phyloP scores from a whole-genome alignment of 805 yeast species.

The Suhomyces sp. region DNA sequence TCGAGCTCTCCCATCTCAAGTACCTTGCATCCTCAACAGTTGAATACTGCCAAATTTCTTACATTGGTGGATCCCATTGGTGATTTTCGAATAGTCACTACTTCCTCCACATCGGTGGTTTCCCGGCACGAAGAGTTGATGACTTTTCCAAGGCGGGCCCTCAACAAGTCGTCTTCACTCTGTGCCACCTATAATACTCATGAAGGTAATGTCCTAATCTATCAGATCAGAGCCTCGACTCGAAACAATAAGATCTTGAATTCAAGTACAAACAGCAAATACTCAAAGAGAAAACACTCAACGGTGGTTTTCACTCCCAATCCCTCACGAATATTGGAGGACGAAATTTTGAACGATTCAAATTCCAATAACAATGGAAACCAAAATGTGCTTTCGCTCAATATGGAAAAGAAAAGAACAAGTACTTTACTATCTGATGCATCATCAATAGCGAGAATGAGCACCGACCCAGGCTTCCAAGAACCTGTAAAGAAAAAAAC shows the following conservation, averaged over 20 bases:
- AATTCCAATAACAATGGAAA: constrained; percentile 1
- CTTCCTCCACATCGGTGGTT: constrained; percentile 68
- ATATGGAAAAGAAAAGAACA: constrained; percentile 44
- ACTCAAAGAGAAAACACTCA: constrained; percentile 26
- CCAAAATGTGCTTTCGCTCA: constrained; percentile 29
- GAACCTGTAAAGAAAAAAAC: constrained; percentile 22
- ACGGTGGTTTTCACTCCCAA: constrained; percentile 42
- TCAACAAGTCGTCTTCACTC: constrained; percentile 36
- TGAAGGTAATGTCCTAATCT: constrained; percentile 48
- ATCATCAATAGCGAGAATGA: constrained; percentile 47
- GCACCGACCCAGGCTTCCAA: constrained; percentile 33
- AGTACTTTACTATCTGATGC: constrained; percentile 43
- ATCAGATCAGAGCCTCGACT: constrained; percentile 50
- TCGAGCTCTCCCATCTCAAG: constrained; percentile 2
- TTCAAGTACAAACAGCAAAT: constrained; percentile 9
- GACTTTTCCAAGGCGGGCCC: constrained; percentile 48
- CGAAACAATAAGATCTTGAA: constrained; percentile 17
- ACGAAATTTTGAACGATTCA: constrained; percentile 23
- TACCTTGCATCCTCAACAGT: constrained; percentile 16
- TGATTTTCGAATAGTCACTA: constrained; percentile 69
- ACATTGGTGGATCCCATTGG: constrained; percentile 73
- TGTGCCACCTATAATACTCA: constrained; percentile 56
- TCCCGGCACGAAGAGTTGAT: constrained; percentile 57
- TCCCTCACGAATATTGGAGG: constrained; percentile 43
- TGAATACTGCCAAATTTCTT: constrained; percentile 46